Evolutionary conservation across 768 basidiomycete genomes (phyloP).

Genomic region (Phylloporus scabripes): DNA sequence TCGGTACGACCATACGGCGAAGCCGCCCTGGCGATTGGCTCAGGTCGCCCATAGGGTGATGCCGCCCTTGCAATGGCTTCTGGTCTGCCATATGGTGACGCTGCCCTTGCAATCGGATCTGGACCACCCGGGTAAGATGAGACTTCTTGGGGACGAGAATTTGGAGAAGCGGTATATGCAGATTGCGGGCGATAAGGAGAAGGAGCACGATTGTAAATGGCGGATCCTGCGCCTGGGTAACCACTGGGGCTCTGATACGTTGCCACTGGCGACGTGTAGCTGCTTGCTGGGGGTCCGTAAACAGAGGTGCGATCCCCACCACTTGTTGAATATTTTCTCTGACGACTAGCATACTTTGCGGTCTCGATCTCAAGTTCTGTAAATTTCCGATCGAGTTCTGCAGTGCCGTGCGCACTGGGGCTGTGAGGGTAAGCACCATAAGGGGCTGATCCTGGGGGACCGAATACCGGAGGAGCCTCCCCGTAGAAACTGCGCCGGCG

Average conservation of each 20-base stretch:
- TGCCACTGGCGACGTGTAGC: constrained; percentile 28
- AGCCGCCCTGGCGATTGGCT: constrained; percentile 15
- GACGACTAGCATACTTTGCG: constrained; percentile 28
- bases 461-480: constrained; percentile 28
- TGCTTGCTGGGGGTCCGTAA: constrained; percentile 14
- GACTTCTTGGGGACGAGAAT: constrained; percentile 44
- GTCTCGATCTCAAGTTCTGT: constrained; percentile 29
- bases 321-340: constrained; percentile 42
- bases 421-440: constrained; percentile 25
- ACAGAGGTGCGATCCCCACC: constrained; percentile 30
- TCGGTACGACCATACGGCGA: constrained; percentile 36
- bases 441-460: constrained; percentile 15
- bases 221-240: constrained; percentile 23
- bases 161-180: constrained; percentile 41
- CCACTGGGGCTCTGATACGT: constrained; percentile 20
- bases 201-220: constrained; percentile 29
- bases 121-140: constrained; percentile 35
- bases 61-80: constrained; percentile 17
- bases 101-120: constrained; percentile 28
- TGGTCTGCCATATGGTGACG: constrained; percentile 36
- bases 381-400: constrained; percentile 38
- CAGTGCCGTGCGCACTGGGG: constrained; percentile 14
- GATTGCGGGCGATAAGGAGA: constrained; percentile 32
- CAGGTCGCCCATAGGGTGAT: constrained; percentile 32
- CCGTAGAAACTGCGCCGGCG: constrained; percentile 53